Evolutionary conservation across 495 filamentous ascomycete species (phyloP), one percentile per base, ranked within the genome.

Genomic region (Tuber melanosporum): DNA sequence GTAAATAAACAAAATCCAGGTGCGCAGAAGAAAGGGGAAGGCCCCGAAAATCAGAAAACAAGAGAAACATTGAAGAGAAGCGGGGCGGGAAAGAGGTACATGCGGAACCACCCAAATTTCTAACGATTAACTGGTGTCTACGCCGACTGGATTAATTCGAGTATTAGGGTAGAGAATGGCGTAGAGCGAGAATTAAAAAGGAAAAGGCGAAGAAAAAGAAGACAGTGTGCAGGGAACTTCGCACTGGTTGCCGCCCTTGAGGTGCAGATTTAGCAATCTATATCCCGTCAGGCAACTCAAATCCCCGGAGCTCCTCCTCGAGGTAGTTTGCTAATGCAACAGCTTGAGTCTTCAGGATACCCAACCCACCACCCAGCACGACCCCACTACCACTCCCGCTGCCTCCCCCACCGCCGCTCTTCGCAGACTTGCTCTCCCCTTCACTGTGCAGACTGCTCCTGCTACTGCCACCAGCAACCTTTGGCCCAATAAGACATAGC

Each of bases 341-440:
- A 12, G 83, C 83, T 80, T 84, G 79, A 4, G 82, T 80, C 75
- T 83, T 84, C 75, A 84, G 44, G 26, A 84, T 81, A 2, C 83
- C 83, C 76, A 84, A 69, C 2, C 73, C 73, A 1, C 79, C 76
- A 22, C 57, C 78, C 7, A 47, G 41, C 5, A 42, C 62, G 3
- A 39, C 71, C 1, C 39, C 46, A 17, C 52, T 41, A 2, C 74
- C 71, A 45, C 74, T 75, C 44, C 75, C 77, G 9, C 76, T 45
- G 26, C 73, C 77, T 19, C 79, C 79, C n/a, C n/a, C 49, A 15
- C 73, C 66, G 12, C 43, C 62, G 71, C 44, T 79, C 26, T 71
- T 66, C 5, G 57, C 14, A 32, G 57, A 66, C 57, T 66, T 66
- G 15, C 26, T 66, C 14, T 66, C 57, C 39, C 73, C 77, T 39